Base-by-base conservation (phyloP, 1,139 yeast species). In the Candida pseudocylindracea region DNA sequence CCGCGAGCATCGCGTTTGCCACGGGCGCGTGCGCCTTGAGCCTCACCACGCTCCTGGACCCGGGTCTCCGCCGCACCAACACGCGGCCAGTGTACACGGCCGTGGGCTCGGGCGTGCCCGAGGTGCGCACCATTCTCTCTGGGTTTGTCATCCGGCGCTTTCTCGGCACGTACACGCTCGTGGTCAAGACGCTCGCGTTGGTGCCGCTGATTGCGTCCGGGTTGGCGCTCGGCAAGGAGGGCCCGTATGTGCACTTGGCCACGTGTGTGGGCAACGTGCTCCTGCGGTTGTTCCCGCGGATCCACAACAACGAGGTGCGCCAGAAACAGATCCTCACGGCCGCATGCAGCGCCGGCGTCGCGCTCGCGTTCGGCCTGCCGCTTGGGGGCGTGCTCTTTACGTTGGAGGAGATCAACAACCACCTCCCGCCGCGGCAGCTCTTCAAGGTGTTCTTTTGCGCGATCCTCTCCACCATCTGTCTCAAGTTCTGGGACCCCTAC, bases 201-300 rank as follows among this genome's bases (percentile, higher is more conserved):
- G 53, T 69, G 2, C 54, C 70, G 29, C 71, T 76, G 2, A 69
- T 72, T 34, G 74, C 78, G 0, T 68, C 78, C 0, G 80, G 80
- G 1, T 53, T 72, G 54, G 54, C 71, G 11, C 53, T 72, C 12
- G 81, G 81, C 1, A 73, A 73, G 49, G 81, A 72, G 41, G 81
- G 78, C 2, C 81, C 81, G 0, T 71, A 67, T 45, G 81, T 72
- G 27, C 81, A 72, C 46, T 57, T 72, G 36, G 76, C 81, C 1
- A 63, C 78, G 1, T 67, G 74, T 41, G 71, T 69, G 10, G 80
- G 79, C 1, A 72, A 72, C 43, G 58, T 72, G 29, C 46, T 63
- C 7, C 55, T 72, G 31, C 54, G 78, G 31, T 43, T 62, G 28
- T 69, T 69, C 41, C 55, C 61, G 2, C 61, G 56, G 40, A 65